Evolutionary conservation across 495 filamentous ascomycete genomes (phyloP).

Genomic region (Choiromyces venosus): DNA sequence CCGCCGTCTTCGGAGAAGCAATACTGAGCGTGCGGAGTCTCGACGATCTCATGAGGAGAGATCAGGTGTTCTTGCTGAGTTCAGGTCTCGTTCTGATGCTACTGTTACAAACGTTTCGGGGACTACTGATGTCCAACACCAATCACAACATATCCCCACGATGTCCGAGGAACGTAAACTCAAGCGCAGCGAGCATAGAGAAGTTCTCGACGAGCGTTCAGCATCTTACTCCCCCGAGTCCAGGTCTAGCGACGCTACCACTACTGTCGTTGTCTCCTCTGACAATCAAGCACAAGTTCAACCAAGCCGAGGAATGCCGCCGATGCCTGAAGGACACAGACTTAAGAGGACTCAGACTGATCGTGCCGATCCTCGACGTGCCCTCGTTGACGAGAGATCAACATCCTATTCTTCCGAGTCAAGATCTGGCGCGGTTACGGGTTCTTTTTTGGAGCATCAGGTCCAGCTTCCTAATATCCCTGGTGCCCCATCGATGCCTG

Average conservation of each 20-base stretch:
- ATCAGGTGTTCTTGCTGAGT: background rate
- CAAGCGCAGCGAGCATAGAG: background rate
- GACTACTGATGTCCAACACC: background rate
- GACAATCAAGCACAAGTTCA: background rate
- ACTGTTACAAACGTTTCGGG: background rate
- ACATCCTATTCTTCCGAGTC: slow-evolving; percentile 10
- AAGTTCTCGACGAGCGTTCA: background rate
- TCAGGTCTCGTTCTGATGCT: background rate
- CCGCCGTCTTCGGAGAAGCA: background rate
- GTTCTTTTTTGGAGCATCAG: background rate
- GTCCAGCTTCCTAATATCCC: background rate
- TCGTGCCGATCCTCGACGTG: background rate
- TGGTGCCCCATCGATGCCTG: background rate
- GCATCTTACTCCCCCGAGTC: slow-evolving; percentile 7
- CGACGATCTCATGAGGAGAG: background rate
- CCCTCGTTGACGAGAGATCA: background rate
- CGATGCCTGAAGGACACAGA: background rate
- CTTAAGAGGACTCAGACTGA: background rate
- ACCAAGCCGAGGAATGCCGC: background rate
- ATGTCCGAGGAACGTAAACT: background rate
- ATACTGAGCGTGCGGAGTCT: background rate
- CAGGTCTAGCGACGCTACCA: slow-evolving; percentile 7
- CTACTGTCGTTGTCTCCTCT: background rate
- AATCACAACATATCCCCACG: background rate
- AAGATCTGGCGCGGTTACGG: slow-evolving; percentile 6